A percentile compares a stretch with the other conserved stretches of the same genome.
Conservation (phyloP, 2,329 filamentous ascomycete species). For the Cordyceps pruinosa region DNA sequence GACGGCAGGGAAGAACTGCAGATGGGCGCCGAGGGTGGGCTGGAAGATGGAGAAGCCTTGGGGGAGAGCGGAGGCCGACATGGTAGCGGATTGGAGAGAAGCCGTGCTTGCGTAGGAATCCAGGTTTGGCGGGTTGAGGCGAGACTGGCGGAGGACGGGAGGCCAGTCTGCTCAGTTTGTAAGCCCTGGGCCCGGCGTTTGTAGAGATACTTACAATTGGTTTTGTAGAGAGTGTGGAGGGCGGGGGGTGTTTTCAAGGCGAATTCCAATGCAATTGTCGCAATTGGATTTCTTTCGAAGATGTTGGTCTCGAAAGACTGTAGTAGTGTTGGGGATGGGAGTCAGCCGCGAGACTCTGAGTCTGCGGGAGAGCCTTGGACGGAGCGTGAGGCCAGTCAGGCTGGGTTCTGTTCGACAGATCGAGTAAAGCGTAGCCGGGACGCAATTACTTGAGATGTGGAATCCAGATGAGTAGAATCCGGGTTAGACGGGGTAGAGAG, state of each 20-base stretch:
- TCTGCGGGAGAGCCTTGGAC: background rate
- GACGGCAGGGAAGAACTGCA: slow-evolving; percentile 62
- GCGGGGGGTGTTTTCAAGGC: background rate
- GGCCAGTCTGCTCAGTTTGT: slow-evolving; percentile 9
- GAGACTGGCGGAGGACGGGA: background rate
- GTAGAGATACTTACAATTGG: background rate
- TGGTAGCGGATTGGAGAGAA: slow-evolving; percentile 13
- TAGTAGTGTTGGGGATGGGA: background rate
- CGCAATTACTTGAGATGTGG: slow-evolving; percentile 9
- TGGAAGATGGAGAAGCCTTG: slow-evolving; percentile 56
- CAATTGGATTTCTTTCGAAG: background rate
- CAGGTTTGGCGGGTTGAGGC: background rate
- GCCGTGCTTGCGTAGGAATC: background rate
- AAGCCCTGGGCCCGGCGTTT: background rate
- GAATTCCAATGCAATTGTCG: background rate
- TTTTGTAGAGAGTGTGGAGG: background rate
- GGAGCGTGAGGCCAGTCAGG: background rate
- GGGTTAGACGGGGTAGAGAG: background rate
- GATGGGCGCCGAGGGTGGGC: slow-evolving; percentile 46
- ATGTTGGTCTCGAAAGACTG: background rate
- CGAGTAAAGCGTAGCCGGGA: slow-evolving; percentile 7
- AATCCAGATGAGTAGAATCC: background rate
- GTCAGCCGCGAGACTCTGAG: background rate
- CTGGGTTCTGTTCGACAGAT: background rate
- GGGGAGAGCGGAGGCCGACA: slow-evolving; percentile 25